Evolutionary conservation across 176 grass and related monocot genomes (phyloP).

Genomic region (Bonia amplexicaulis): DNA sequence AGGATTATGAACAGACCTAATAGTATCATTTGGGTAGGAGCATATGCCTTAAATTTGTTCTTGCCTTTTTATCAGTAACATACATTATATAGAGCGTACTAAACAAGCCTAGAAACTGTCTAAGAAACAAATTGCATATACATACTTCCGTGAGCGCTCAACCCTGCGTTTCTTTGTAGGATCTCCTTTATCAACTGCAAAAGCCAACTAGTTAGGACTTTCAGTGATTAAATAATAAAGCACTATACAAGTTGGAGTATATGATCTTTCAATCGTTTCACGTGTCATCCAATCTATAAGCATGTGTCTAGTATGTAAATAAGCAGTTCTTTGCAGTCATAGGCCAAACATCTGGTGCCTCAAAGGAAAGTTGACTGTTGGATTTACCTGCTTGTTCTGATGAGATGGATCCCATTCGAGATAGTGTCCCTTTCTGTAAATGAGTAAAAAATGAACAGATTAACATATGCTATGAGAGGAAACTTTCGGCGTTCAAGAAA

Average conservation of each 20-base stretch:
- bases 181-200: slow-evolving; percentile 64
- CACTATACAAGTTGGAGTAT: neutral
- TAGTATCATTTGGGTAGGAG: neutral
- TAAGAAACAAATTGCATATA: neutral
- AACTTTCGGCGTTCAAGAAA: neutral
- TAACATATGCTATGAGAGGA: neutral
- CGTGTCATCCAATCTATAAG: neutral
- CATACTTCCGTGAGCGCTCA: slow-evolving; percentile 72
- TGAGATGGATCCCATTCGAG: slow-evolving; percentile 54
- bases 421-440: slow-evolving; percentile 46
- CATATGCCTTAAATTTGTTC: neutral
- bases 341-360: neutral
- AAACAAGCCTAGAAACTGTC: neutral
- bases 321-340: neutral
- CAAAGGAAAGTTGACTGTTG: neutral
- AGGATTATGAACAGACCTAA: neutral
- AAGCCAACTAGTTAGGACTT: slow-evolving; percentile 14
- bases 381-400: slow-evolving; percentile 58
- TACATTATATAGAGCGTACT: neutral
- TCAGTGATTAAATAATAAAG: neutral
- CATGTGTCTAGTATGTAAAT: neutral
- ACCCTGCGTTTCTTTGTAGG: slow-evolving; percentile 76
- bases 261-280: neutral
- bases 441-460: slow-evolving; percentile 7
- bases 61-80: neutral